Conservation (phyloP, 306 rosid species). For the Psophocarpus tetragonolobus region DNA sequence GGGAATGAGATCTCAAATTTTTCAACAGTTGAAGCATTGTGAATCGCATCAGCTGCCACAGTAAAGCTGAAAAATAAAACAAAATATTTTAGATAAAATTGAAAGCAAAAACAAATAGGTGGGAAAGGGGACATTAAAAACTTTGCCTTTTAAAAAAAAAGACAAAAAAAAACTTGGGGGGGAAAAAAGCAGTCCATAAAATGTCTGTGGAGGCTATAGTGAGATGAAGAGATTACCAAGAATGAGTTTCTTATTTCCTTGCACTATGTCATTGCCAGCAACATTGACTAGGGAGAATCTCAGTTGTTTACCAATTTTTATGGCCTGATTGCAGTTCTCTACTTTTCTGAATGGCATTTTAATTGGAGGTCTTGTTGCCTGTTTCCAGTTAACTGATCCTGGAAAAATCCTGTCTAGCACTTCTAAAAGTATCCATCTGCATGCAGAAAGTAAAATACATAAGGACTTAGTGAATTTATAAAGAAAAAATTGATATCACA, state of each 20-base stretch:
- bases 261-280: conserved; percentile 92
- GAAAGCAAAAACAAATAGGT: not conserved
- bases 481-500: not conserved
- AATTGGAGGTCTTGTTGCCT: conserved; percentile 93
- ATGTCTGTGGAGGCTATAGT: conserved; percentile 13
- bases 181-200: not conserved
- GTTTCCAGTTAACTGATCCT: conserved; percentile 88
- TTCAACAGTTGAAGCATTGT: conserved; percentile 86
- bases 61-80: conserved; percentile 64
- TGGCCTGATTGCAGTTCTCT: conserved; percentile 94
- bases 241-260: conserved; percentile 98
- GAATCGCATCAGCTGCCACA: conserved; percentile 96
- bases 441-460: conserved; percentile 16
- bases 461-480: conserved; percentile 8
- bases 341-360: conserved; percentile 96
- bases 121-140: not conserved
- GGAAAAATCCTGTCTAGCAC: conserved; percentile 89
- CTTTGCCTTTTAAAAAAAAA: too few relatives aligned
- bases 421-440: conserved; percentile 90
- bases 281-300: conserved; percentile 87
- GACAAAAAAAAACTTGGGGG: not conserved
- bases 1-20: conserved; percentile 85
- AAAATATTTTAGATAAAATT: conserved; percentile 18
- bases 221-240: conserved; percentile 63
- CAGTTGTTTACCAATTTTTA: conserved; percentile 70